Base-by-base conservation (phyloP, 768 basidiomycete species). In the Lentinula boryana region DNA sequence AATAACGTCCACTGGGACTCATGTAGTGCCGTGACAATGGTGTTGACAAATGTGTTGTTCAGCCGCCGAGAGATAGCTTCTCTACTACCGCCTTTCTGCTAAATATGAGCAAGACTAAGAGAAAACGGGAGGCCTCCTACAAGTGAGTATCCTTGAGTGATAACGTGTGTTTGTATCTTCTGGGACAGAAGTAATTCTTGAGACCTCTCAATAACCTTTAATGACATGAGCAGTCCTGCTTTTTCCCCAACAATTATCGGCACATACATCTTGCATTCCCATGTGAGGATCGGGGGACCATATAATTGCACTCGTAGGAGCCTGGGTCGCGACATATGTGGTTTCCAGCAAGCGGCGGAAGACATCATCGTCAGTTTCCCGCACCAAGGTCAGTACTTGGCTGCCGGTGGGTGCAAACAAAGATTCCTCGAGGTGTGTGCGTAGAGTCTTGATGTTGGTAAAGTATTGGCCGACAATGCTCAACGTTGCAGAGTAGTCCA, bases 41-140 rank as follows among this genome's bases (percentile, higher is more conserved):
- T 92, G 68, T 94, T 95, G 15, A 89, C 76, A 64, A 84, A 86
- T 60, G 76, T 76, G 66, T 86, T 90, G 15, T 75, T 76, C 53
- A 89, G 7, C 78, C 79, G 12, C 74, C 65, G 27, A 80, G 70
- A n/a, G 43, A 13, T 49, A 58, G 57, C n/a, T 18, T 44, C 57
- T 48, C 67, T 60, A 74, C 67, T 27, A 76, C 76, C 7, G 68
- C 68, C 68, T 77, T 80, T 52, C 76, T 76, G 36, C 72, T 58
- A n/a, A 5, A 71, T 38, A 67, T 71, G 16, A 67, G 71, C 33
- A 70, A 67, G 74, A 76, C 12, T 2, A 16, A 16, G 40, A 31
- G 23, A 18, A 40, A 38, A 52, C 8, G n/a, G 18, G 38, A 12
- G 3, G 18, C 43, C 15, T 1, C n/a, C 68, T 80, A 86, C 88